Evolutionary conservation across 2,329 filamentous ascomycete genomes (phyloP).

Genomic region (Diaporthe velutina): DNA sequence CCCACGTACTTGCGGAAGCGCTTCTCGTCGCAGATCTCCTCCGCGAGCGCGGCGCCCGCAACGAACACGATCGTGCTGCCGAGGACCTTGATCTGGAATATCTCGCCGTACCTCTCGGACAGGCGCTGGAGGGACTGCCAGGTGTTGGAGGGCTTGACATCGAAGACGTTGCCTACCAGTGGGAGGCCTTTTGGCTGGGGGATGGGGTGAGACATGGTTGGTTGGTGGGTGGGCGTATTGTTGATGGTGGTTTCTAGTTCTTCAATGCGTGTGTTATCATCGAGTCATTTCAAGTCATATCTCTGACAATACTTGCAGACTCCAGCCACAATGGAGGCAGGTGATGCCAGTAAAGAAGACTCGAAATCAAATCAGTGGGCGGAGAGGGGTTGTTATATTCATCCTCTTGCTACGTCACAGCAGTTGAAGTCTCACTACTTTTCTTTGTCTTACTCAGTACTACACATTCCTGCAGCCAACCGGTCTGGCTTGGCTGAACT

Average conservation of each 20-base stretch:
- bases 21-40: conserved; percentile 63
- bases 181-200: conserved; percentile 64
- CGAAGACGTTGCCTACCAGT: conserved; percentile 64
- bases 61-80: conserved; percentile 57
- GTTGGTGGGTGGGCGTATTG: conserved; percentile 1
- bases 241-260: not conserved
- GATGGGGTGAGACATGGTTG: conserved; percentile 59
- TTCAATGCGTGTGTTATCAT: not conserved
- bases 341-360: not conserved
- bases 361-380: not conserved
- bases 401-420: not conserved
- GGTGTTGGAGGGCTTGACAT: conserved; percentile 62
- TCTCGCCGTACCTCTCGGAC: conserved; percentile 62
- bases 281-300: not conserved
- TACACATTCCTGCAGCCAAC: conserved; percentile 27
- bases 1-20: conserved; percentile 68
- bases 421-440: conserved; percentile 23
- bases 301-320: too few relatives aligned
- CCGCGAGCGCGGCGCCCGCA: conserved; percentile 54
- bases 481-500: not conserved
- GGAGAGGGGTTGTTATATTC: not conserved
- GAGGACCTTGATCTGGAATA: conserved; percentile 58
- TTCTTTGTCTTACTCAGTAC: conserved; percentile 10
- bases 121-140: conserved; percentile 63
- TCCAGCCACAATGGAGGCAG: not conserved